Evolutionary conservation across 768 basidiomycete species (phyloP).

Genomic region (Mycena amicta): DNA sequence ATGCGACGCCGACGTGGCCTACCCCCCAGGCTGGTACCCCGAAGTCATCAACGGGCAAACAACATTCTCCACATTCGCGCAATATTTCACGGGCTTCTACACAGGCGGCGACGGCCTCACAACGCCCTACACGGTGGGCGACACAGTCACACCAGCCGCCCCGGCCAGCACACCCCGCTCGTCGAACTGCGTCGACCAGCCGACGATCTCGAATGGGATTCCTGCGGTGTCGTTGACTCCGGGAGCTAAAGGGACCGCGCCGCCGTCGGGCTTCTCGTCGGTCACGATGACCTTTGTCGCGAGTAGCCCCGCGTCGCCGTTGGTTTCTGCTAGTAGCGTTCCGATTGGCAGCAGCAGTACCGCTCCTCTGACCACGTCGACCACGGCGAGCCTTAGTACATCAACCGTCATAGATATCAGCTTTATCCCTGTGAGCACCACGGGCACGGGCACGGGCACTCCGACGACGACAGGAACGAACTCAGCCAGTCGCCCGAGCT

Average conservation of each 20-base stretch:
- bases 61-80: slow-evolving; percentile 46
- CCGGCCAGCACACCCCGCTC: slow-evolving; percentile 40
- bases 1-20: slow-evolving; percentile 47
- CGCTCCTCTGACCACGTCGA: background rate
- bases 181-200: slow-evolving; percentile 41
- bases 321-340: background rate
- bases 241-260: slow-evolving; percentile 7
- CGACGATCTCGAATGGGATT: slow-evolving; percentile 41
- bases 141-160: slow-evolving; percentile 38
- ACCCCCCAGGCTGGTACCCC: slow-evolving; percentile 49
- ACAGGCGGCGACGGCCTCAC: slow-evolving; percentile 27
- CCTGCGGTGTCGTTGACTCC: slow-evolving; percentile 25
- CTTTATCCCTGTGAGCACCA: too few species aligned
- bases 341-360: background rate
- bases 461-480: too few species aligned
- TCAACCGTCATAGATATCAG: background rate
- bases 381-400: background rate
- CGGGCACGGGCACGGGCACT: too few species aligned
- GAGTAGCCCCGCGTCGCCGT: background rate
- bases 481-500: too few species aligned
- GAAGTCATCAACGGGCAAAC: slow-evolving; percentile 39
- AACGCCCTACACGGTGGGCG: slow-evolving; percentile 42
- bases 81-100: slow-evolving; percentile 41
- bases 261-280: slow-evolving; percentile 4
- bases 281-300: background rate